phyloP scores from a whole-genome alignment of 2,329 filamentous ascomycete genomes.

The Parastagonospora nodorum region DNA sequence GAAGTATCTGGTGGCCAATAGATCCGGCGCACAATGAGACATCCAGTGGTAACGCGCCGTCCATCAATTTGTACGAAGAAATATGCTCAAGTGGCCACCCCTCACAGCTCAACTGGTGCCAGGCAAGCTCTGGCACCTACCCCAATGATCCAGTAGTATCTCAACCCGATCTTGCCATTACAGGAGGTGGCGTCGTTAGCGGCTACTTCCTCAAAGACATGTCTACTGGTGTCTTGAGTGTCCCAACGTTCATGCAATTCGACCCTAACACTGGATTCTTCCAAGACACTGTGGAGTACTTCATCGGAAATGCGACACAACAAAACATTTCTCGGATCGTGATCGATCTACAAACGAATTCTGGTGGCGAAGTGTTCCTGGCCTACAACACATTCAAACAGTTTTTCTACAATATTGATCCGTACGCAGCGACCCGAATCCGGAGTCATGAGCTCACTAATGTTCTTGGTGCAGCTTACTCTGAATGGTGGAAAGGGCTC shows the following conservation, averaged over 20 bases:
- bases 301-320: slow-evolving; percentile 51
- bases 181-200: slow-evolving; percentile 33
- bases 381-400: slow-evolving; percentile 51
- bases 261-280: slow-evolving; percentile 8
- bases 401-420: slow-evolving; percentile 52
- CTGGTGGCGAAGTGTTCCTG: slow-evolving; percentile 53
- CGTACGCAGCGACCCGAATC: slow-evolving; percentile 51
- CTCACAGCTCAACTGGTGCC: slow-evolving; percentile 14
- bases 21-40: too few relatives aligned
- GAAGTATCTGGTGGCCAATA: background rate
- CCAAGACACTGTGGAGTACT: slow-evolving; percentile 37
- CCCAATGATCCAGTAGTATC: slow-evolving; percentile 23
- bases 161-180: slow-evolving; percentile 23
- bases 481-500: slow-evolving; percentile 4
- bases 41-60: too few relatives aligned
- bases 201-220: slow-evolving; percentile 51
- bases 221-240: slow-evolving; percentile 49
- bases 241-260: slow-evolving; percentile 45
- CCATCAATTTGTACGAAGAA: too few relatives aligned
- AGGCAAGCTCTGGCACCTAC: slow-evolving; percentile 23
- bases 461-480: slow-evolving; percentile 17
- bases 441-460: slow-evolving; percentile 45
- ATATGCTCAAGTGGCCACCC: background rate
- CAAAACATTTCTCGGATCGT: slow-evolving; percentile 60
- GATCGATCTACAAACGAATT: slow-evolving; percentile 65